A percentile compares a stretch with the other conserved stretches of the same genome.
Conservation (phyloP, 768 basidiomycete genomes). For the Pulveroboletus ravenelii region DNA sequence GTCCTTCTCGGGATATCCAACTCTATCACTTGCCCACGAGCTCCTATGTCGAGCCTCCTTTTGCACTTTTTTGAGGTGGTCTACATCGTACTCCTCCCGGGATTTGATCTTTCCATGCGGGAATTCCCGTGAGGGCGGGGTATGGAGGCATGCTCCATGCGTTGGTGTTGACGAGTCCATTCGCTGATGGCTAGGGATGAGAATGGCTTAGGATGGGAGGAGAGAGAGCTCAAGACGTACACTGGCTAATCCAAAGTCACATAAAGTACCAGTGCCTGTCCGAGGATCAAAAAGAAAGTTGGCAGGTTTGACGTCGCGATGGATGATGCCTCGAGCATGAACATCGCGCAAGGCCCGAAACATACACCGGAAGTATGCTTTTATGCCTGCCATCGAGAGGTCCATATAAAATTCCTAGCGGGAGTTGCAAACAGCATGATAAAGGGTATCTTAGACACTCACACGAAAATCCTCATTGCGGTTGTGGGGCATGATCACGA, state of each 20-base stretch:
- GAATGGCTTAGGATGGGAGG: background rate
- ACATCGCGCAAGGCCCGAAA: conserved; percentile 87
- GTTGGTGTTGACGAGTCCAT: conserved; percentile 44
- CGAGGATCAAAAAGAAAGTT: conserved; percentile 92
- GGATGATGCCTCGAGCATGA: conserved; percentile 81
- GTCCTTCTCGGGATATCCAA: conserved; percentile 78
- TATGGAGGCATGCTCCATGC: conserved; percentile 73
- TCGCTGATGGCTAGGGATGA: conserved; percentile 39
- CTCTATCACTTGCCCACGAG: conserved; percentile 53
- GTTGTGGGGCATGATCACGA: conserved; percentile 92
- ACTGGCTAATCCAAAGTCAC: conserved; percentile 94
- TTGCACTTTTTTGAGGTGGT: conserved; percentile 53
- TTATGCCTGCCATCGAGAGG: conserved; percentile 72
- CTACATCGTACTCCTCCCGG: conserved; percentile 43
- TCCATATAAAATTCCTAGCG: conserved; percentile 70
- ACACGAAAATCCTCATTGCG: conserved; percentile 92
- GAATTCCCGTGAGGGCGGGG: conserved; percentile 49
- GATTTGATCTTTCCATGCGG: conserved; percentile 65
- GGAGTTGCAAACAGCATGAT: conserved; percentile 5
- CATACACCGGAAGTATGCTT: conserved; percentile 85
- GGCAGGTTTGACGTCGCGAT: conserved; percentile 96
- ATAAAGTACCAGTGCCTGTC: conserved; percentile 78
- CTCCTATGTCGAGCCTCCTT: conserved; percentile 55
- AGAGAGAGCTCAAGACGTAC: conserved; percentile 41
- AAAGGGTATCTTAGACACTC: conserved; percentile 29